phyloP scores from a whole-genome alignment of 2,329 filamentous ascomycete genomes.

The Diaporthe capsici region DNA sequence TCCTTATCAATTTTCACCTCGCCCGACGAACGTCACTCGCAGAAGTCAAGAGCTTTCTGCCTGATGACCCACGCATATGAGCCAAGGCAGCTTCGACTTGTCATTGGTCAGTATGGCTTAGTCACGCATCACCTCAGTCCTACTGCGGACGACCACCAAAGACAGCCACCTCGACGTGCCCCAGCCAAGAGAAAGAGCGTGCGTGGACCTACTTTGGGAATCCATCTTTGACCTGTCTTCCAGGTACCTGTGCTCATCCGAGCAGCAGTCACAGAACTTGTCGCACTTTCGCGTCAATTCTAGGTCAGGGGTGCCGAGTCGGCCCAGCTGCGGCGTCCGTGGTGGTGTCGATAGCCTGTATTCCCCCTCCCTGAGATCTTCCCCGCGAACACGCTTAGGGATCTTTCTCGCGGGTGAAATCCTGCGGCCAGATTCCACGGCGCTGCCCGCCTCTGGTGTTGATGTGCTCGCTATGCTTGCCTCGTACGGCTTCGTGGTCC shows the following conservation, averaged over 20 bases:
- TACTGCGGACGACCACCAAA: background rate
- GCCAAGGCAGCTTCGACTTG: conserved; percentile 40
- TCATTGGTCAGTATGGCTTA: conserved; percentile 41
- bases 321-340: conserved; percentile 33
- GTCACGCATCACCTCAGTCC: conserved; percentile 29
- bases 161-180: background rate
- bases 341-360: conserved; percentile 23
- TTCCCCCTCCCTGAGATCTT: conserved; percentile 13
- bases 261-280: conserved; percentile 38
- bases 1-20: background rate
- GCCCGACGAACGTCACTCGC: background rate
- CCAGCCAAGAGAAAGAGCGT: background rate
- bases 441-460: background rate
- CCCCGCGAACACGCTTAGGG: background rate
- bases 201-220: conserved; percentile 36
- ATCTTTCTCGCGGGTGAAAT: background rate
- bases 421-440: background rate
- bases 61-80: conserved; percentile 37
- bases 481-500: background rate
- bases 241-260: conserved; percentile 21
- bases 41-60: conserved; percentile 1
- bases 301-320: conserved; percentile 39
- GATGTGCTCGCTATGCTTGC: background rate
- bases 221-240: conserved; percentile 39
- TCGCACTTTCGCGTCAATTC: conserved; percentile 21